These are phyloP conservation scores for Phytophthora foliorum DNA, from an alignment of 352 stramenopile genomes.

Conservation along the genomic window DNA sequence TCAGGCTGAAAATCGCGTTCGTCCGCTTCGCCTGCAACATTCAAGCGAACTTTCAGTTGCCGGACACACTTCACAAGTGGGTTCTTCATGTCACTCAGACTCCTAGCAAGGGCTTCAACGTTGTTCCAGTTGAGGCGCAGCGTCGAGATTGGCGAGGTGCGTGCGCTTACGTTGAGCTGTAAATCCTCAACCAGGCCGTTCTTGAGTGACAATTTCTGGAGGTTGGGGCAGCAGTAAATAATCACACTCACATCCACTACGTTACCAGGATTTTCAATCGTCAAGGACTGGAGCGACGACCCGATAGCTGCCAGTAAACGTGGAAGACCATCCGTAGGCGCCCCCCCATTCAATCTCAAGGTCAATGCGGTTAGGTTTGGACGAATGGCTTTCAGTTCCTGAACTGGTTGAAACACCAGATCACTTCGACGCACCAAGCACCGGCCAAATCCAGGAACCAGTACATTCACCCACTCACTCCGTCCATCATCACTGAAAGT, in stretches of 20 bases:
- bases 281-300: conserved; percentile 17
- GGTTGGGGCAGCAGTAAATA: conserved; percentile 28
- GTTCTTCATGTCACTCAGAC: conserved; percentile 15
- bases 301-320: conserved; percentile 19
- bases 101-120: conserved; percentile 7
- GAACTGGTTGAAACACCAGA: conserved; percentile 10
- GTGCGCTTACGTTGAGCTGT: conserved; percentile 10
- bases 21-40: background rate
- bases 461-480: conserved; percentile 26
- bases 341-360: conserved; percentile 5
- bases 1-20: background rate
- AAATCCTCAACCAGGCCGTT: conserved; percentile 14
- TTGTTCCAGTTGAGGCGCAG: conserved; percentile 18
- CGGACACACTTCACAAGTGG: conserved; percentile 20
- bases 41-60: conserved; percentile 15
- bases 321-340: conserved; percentile 14
- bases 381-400: background rate
- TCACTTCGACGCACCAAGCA: conserved; percentile 23
- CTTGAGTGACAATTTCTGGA: conserved; percentile 17
- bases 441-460: conserved; percentile 19
- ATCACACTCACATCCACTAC: conserved; percentile 20
- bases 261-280: conserved; percentile 15
- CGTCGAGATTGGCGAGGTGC: conserved; percentile 9
- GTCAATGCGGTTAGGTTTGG: conserved; percentile 6
- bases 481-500: conserved; percentile 26